Conservation (phyloP, 108 stramenopile genomes). For the Fistulifera pelliculosa region DNA sequence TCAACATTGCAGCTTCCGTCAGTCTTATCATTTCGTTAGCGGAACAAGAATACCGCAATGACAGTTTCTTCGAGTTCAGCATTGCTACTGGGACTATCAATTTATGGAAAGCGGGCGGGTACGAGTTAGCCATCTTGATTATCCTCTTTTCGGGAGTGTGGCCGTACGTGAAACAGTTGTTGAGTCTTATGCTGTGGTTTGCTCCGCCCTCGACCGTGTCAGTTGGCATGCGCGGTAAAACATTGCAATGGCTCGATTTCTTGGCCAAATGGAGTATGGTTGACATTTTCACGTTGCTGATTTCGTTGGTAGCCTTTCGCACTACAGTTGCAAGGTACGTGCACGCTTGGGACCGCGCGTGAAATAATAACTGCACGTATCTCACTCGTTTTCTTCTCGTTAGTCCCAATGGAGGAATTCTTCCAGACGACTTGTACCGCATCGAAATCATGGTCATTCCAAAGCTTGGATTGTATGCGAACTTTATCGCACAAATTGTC, state of each 20-base stretch:
- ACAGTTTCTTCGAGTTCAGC: slow-evolving; percentile 49
- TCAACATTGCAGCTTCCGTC: slow-evolving; percentile 61
- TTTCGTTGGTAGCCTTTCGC: slow-evolving; percentile 57
- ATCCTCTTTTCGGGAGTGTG: slow-evolving; percentile 71
- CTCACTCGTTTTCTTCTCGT: no score
- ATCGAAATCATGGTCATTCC: slow-evolving; percentile 66
- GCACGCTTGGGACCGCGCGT: background rate
- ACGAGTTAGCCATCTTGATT: slow-evolving; percentile 31
- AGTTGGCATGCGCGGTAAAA: slow-evolving; percentile 36
- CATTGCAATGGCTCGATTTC: slow-evolving; percentile 59
- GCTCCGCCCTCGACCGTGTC: slow-evolving; percentile 36
- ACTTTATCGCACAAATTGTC: slow-evolving; percentile 68
- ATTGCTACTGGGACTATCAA: slow-evolving; percentile 59
- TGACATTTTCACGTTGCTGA: slow-evolving; percentile 67
- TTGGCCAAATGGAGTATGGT: slow-evolving; percentile 65
- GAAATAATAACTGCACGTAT: no score
- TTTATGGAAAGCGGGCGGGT: slow-evolving; percentile 23
- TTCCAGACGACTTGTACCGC: slow-evolving; percentile 60
- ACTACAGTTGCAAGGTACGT: slow-evolving; percentile 27
- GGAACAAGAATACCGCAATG: slow-evolving; percentile 35
- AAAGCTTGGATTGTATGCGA: slow-evolving; percentile 72
- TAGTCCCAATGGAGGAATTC: slow-evolving; percentile 49
- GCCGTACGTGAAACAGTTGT: slow-evolving; percentile 72
- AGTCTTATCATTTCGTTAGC: slow-evolving; percentile 47
- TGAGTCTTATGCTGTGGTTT: slow-evolving; percentile 64